phyloP scores from a whole-genome alignment of 805 yeast genomes.

The Candida oleophila region DNA sequence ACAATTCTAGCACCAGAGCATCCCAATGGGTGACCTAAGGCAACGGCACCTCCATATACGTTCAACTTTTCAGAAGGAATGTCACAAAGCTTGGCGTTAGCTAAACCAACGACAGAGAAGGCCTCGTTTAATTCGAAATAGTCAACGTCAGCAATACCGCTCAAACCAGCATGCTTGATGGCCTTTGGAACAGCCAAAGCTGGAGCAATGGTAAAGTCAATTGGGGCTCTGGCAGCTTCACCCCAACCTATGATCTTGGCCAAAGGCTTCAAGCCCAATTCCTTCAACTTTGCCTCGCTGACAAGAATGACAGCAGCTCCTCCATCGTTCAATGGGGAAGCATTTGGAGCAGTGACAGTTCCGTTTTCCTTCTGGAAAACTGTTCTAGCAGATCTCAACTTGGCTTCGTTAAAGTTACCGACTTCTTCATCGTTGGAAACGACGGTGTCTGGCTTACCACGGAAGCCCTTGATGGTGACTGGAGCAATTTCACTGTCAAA shows the following conservation, averaged over 20 bases:
- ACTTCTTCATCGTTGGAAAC: constrained; percentile 84
- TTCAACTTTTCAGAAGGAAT: constrained; percentile 70
- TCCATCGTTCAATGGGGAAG: constrained; percentile 96
- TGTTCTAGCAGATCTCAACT: constrained; percentile 81
- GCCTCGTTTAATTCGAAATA: constrained; percentile 97
- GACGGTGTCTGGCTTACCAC: constrained; percentile 80
- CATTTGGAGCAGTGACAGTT: constrained; percentile 96
- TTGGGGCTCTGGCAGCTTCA: constrained; percentile 95
- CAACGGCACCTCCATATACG: constrained; percentile 95
- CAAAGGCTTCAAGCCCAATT: constrained; percentile 82
- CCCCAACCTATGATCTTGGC: constrained; percentile 95
- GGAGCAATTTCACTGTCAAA: constrained; percentile 83
- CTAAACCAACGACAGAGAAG: constrained; percentile 93
- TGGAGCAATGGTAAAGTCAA: constrained; percentile 96
- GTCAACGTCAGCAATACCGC: constrained; percentile 69
- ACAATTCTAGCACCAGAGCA: constrained; percentile 95
- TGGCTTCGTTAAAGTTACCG: constrained; percentile 71
- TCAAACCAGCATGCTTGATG: constrained; percentile 65
- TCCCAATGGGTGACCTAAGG: constrained; percentile 93
- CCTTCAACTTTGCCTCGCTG: constrained; percentile 79
- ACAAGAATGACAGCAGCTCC: constrained; percentile 93
- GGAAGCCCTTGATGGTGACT: constrained; percentile 80
- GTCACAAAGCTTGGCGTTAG: constrained; percentile 71
- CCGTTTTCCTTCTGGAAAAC: constrained; percentile 94
- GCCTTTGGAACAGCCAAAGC: constrained; percentile 95